Evolutionary conservation across 129 eudicot genomes (phyloP).

Genomic region (Chrysanthemum seticuspe): DNA sequence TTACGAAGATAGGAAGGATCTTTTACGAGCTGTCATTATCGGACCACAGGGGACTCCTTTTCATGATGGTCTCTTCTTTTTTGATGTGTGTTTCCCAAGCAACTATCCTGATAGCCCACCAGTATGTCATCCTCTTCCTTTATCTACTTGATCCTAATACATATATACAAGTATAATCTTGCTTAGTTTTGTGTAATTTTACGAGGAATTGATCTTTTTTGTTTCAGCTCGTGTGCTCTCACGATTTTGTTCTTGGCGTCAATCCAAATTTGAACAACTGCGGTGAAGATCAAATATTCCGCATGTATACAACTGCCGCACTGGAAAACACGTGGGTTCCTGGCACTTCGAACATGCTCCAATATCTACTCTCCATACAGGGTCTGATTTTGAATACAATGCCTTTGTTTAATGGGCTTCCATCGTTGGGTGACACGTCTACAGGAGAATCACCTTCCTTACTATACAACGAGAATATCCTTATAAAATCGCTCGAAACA

Average conservation of each 20-base stretch:
- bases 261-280: neutral
- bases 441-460: neutral
- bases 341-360: constrained; percentile 5
- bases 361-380: neutral
- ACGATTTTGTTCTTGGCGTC: neutral
- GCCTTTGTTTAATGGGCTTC: neutral
- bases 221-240: neutral
- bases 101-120: too few species aligned
- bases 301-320: neutral
- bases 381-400: constrained; percentile 1
- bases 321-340: neutral
- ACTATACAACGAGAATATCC: neutral
- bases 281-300: neutral
- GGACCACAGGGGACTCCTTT: too few species aligned
- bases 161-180: neutral
- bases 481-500: neutral
- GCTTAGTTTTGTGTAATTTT: neutral
- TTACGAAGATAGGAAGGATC: too few species aligned
- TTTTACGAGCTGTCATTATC: too few species aligned
- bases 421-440: too few species aligned
- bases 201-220: neutral
- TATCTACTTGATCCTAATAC: neutral
- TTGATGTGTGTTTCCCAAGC: too few species aligned
- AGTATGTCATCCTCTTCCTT: too few species aligned
- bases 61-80: too few species aligned